Conservation (phyloP, 495 filamentous ascomycete genomes). For the Penicillium lividum region DNA sequence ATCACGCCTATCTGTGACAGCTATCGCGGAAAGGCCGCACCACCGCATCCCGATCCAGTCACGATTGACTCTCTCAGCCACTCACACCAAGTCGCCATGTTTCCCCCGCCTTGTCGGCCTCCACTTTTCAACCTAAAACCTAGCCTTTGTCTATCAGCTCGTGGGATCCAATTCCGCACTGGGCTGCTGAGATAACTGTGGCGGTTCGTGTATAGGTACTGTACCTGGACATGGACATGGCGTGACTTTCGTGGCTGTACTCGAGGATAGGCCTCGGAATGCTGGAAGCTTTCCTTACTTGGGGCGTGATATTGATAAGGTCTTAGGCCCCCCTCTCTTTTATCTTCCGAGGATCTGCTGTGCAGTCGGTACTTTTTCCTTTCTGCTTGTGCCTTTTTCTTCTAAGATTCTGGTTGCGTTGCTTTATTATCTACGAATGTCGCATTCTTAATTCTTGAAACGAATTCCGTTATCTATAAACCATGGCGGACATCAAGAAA, state of each 20-base stretch:
- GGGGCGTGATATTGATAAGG: neutral
- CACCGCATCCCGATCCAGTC: neutral
- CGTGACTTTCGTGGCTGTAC: neutral
- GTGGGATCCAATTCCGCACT: neutral
- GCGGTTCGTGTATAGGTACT: neutral
- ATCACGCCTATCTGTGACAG: conserved; percentile 12
- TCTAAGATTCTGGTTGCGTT: neutral
- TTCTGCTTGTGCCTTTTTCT: neutral
- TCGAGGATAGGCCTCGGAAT: neutral
- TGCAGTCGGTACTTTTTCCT: neutral
- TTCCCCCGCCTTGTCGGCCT: neutral
- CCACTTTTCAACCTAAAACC: neutral
- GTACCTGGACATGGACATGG: neutral
- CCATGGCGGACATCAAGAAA: conserved; percentile 19
- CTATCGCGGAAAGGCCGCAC: neutral
- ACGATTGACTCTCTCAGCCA: neutral
- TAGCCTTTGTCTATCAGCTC: neutral
- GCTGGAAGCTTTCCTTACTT: neutral
- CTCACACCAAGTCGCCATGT: neutral
- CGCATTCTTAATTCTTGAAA: neutral
- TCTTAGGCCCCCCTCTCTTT: neutral
- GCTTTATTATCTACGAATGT: neutral
- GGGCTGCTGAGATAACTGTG: no score
- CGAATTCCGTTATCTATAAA: neutral
- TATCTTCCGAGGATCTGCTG: neutral